These are phyloP conservation scores for Diaporthe sp. DNA, from an alignment of 2,329 filamentous ascomycete genomes.

Conservation along the genomic window DNA sequence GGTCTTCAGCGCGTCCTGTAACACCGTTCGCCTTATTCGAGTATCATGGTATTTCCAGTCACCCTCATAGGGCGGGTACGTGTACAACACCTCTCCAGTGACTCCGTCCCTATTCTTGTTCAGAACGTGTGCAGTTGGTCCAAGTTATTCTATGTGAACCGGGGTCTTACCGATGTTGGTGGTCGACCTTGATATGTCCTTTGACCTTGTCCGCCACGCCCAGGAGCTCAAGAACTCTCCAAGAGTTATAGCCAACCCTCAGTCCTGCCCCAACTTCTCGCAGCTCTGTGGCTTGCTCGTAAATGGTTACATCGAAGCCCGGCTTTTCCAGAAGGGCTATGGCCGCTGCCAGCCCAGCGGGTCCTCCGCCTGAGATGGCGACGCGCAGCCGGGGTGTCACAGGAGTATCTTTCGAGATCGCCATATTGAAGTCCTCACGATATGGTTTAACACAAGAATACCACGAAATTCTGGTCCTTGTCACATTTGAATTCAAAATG, in stretches of 20 bases:
- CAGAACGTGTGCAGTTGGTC: not conserved
- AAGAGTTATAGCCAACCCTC: constrained; percentile 36
- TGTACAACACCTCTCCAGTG: constrained; percentile 23
- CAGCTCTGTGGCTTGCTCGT: constrained; percentile 34
- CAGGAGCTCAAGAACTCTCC: constrained; percentile 37
- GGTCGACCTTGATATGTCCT: constrained; percentile 34
- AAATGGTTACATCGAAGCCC: constrained; percentile 26
- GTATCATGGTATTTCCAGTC: constrained; percentile 31
- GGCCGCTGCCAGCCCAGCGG: constrained; percentile 30
- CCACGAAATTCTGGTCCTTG: rapidly evolving
- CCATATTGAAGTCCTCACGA: not conserved
- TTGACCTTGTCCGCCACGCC: constrained; percentile 32
- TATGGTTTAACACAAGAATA: rapidly evolving
- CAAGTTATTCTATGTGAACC: not conserved
- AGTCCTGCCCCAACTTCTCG: constrained; percentile 33
- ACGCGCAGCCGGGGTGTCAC: not conserved
- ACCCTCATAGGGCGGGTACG: constrained; percentile 27
- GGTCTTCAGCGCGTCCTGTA: constrained; percentile 32
- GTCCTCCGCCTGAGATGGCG: constrained; percentile 34
- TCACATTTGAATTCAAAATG: no score
- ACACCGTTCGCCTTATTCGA: constrained; percentile 18
- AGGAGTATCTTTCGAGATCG: not conserved
- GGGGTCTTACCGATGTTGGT: constrained; percentile 34
- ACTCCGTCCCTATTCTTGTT: constrained; percentile 7
- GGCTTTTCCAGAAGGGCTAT: constrained; percentile 25